These are phyloP conservation scores for Pelargonium cotyledonis DNA, from an alignment of 441 rosid genomes.

Conservation along the genomic window DNA sequence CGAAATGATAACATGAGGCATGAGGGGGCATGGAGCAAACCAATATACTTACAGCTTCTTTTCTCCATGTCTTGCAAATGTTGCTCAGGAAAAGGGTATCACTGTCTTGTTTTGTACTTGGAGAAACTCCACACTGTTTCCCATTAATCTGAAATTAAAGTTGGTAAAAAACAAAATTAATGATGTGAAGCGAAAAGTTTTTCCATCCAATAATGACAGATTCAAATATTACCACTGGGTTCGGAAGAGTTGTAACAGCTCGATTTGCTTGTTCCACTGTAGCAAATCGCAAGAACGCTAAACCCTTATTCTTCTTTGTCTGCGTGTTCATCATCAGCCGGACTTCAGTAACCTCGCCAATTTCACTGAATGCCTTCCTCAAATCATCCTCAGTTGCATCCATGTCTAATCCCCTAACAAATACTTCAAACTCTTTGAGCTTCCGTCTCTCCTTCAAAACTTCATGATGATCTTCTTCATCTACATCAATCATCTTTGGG, in stretches of 20 bases:
- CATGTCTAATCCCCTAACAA: conserved; percentile 90
- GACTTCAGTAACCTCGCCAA: conserved; percentile 76
- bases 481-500: conserved; percentile 48
- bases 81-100: conserved; percentile 92
- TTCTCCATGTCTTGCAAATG: conserved; percentile 91
- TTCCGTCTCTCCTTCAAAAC: conserved; percentile 77
- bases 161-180: conserved; percentile 29
- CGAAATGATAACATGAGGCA: conserved; percentile 16
- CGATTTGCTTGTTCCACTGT: conserved; percentile 82
- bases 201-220: conserved; percentile 26
- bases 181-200: conserved; percentile 21
- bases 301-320: conserved; percentile 91
- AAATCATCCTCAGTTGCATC: conserved; percentile 77
- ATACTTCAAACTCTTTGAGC: conserved; percentile 92
- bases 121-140: conserved; percentile 88
- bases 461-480: conserved; percentile 67
- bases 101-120: conserved; percentile 65
- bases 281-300: conserved; percentile 93
- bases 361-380: conserved; percentile 64
- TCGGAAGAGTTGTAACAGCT: conserved; percentile 73
- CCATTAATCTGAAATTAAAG: conserved; percentile 82
- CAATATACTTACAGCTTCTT: conserved; percentile 80
- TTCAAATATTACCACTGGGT: conserved; percentile 71
- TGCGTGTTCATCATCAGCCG: conserved; percentile 85
- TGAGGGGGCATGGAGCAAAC: conserved; percentile 17